Conservation (phyloP, 139 green algal genomes). For the Volvox africanus region DNA sequence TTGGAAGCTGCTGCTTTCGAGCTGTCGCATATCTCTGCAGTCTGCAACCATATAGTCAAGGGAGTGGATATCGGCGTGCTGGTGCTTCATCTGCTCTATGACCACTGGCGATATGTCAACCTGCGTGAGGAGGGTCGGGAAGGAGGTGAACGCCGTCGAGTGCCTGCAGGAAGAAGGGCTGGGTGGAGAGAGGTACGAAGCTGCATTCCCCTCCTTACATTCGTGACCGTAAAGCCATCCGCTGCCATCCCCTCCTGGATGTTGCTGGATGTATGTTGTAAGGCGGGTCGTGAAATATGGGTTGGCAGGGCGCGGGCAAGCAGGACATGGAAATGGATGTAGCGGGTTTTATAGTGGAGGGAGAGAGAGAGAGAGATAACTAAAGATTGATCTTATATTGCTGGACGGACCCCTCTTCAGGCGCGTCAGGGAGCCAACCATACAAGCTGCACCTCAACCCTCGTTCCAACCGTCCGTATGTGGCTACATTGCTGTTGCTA, state of each 20-base stretch:
- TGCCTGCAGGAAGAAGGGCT: neutral
- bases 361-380: too few relatives aligned
- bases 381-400: too few relatives aligned
- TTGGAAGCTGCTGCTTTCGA: neutral
- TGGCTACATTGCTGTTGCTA: too few relatives aligned
- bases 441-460: too few relatives aligned
- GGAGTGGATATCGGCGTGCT: neutral
- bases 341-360: too few relatives aligned
- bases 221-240: slow-evolving; percentile 47
- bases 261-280: neutral
- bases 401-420: too few relatives aligned
- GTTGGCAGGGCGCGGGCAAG: too few relatives aligned
- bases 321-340: too few relatives aligned
- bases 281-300: too few relatives aligned
- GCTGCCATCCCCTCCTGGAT: slow-evolving; percentile 46
- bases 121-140: neutral
- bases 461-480: too few relatives aligned
- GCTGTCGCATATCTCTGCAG: slow-evolving; percentile 51
- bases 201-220: neutral
- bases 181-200: neutral
- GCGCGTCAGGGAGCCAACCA: too few relatives aligned
- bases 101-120: slow-evolving; percentile 58
- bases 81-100: slow-evolving; percentile 42
- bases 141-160: neutral
- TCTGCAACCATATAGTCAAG: slow-evolving; percentile 54